phyloP scores from a whole-genome alignment of 2,329 filamentous ascomycete species.

The Xylariaceae sp. region DNA sequence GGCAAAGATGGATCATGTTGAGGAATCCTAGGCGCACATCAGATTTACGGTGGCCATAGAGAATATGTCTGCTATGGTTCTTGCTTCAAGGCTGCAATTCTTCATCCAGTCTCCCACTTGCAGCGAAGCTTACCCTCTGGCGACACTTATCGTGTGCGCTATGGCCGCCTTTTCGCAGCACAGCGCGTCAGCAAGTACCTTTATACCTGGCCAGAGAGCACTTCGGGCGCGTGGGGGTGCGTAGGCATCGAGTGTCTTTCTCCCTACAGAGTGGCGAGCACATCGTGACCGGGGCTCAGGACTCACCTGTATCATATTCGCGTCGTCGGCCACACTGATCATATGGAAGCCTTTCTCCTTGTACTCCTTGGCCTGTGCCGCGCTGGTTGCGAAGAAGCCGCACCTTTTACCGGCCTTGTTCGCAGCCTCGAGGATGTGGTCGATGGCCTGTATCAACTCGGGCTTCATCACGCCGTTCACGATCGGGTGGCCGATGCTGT shows the following conservation, averaged over 20 bases:
- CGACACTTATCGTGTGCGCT: conserved; percentile 40
- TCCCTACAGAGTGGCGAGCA: no score
- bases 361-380: conserved; percentile 47
- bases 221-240: no score
- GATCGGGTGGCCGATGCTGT: conserved; percentile 56
- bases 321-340: conserved; percentile 51
- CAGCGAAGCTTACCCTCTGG: conserved; percentile 32
- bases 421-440: conserved; percentile 48
- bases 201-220: no score
- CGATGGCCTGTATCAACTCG: conserved; percentile 52
- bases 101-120: conserved; percentile 30
- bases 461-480: conserved; percentile 51
- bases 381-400: conserved; percentile 50
- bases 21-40: no score
- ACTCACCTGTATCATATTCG: no score
- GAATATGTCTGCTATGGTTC: no score
- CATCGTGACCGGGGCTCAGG: no score
- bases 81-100: no score
- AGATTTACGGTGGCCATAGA: no score
- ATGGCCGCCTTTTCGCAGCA: no score
- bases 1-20: conserved; percentile 57
- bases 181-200: no score
- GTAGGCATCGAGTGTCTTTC: no score
- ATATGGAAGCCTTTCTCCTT: conserved; percentile 54
- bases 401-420: conserved; percentile 58